These are phyloP conservation scores for Fagus crenata DNA, from an alignment of 306 rosid genomes.

Conservation along the genomic window DNA sequence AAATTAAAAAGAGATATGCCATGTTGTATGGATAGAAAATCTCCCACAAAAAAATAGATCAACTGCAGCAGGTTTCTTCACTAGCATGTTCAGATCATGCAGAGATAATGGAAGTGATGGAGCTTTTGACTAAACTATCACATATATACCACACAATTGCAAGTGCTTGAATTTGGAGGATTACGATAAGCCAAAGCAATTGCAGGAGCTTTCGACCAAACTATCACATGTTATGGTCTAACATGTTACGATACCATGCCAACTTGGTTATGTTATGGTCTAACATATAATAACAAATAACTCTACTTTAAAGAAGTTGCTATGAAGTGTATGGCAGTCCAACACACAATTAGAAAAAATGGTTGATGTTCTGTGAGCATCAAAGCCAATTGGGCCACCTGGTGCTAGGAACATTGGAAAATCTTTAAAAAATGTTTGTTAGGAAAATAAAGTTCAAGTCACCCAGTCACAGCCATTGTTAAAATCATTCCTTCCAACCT, in stretches of 20 bases:
- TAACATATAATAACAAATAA: background rate
- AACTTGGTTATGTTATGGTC: background rate
- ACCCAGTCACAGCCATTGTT: too few relatives aligned
- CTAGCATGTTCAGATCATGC: background rate
- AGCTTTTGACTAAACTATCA: too few relatives aligned
- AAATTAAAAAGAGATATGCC: background rate
- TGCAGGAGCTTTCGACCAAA: background rate
- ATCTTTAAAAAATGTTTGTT: background rate
- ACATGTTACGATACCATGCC: background rate
- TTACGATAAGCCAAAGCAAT: background rate
- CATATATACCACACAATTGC: too few relatives aligned
- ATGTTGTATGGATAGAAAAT: background rate
- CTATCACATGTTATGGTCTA: background rate
- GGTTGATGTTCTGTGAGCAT: background rate
- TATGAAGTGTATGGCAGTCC: background rate
- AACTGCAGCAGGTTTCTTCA: background rate
- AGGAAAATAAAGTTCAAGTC: too few relatives aligned
- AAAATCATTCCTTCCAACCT: background rate
- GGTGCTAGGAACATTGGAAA: background rate
- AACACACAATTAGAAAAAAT: background rate
- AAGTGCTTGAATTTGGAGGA: background rate
- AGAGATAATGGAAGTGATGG: background rate
- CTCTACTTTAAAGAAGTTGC: background rate
- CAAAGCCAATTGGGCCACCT: background rate
- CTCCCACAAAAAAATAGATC: background rate